Percentiles rank a stretch among this genome's conserved stretches.
phyloP scores from a whole-genome alignment of 768 basidiomycete genomes.

The Suillus subluteus region DNA sequence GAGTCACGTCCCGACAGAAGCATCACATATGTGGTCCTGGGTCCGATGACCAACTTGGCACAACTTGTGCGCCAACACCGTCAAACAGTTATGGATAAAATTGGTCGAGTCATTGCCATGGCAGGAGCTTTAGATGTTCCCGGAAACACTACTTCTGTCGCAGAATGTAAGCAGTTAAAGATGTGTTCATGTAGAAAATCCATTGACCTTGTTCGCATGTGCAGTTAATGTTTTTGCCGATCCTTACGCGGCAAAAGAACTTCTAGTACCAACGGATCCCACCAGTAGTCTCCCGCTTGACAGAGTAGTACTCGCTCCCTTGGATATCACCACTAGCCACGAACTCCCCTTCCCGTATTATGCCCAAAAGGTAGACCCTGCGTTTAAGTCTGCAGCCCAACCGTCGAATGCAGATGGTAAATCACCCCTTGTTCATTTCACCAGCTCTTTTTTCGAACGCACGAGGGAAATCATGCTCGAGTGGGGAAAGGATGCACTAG shows the following conservation, averaged over 20 bases:
- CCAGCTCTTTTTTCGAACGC: conserved; percentile 76
- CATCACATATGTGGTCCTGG: conserved; percentile 74
- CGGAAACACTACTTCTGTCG: conserved; percentile 79
- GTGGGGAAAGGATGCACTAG: conserved; percentile 85
- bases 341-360: conserved; percentile 76
- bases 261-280: conserved; percentile 50
- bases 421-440: conserved; percentile 71
- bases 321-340: conserved; percentile 85
- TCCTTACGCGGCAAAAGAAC: conserved; percentile 77
- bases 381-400: conserved; percentile 49
- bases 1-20: conserved; percentile 50
- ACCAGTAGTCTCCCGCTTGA: conserved; percentile 59
- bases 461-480: conserved; percentile 76
- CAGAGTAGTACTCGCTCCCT: conserved; percentile 69
- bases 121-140: conserved; percentile 93
- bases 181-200: conserved; percentile 3
- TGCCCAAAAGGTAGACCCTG: conserved; percentile 58
- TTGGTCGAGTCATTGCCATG: conserved; percentile 86
- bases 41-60: conserved; percentile 83
- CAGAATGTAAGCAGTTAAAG: conserved; percentile 69
- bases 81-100: conserved; percentile 52
- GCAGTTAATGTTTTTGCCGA: conserved; percentile 88
- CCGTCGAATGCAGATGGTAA: conserved; percentile 56
- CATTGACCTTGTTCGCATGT: conserved; percentile 1
- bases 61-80: conserved; percentile 60